Evolutionary conservation across 345 rosid species (phyloP), one percentile per base, ranked within the genome.

Genomic region (Sisymbrium altissimum): DNA sequence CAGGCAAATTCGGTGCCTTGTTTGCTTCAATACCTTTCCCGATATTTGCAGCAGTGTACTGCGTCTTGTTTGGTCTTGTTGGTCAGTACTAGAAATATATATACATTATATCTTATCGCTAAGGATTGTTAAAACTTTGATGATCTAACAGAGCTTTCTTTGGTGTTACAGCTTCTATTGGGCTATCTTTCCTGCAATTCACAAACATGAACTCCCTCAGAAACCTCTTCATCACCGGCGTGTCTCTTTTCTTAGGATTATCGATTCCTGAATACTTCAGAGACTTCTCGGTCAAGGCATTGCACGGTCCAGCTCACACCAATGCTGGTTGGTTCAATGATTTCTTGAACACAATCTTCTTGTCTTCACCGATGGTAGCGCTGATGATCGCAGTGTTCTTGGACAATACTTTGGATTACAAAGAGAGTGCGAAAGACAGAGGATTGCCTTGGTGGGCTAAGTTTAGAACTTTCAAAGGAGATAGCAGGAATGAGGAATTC

Each of bases 201-300:
- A 92, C 97, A 57, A 96, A 96, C 85, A 92, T 96, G 99, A 96
- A 96, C 84, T 92, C 98, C n/a, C 79, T 92, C 82, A 85, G 99
- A 71, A 92, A 90, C 74, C 94, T 96, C 73, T 96, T 96, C 88
- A 89, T 92, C 53, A 55, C 70, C 0, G 98, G 98, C 0, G 94
- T 96, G 6, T 83, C 99, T 3, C 85, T 96, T 78, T 96, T 89
- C 84, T 77, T 96, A 39, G 99, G 99, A 13, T 50, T 92, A 77
- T 96, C 98, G 0, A 68, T 96, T 23, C 99, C 99, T 0, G 90
- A 87, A 29, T 96, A 96, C 81, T 95, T 92, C 68, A 81, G 98
- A 74, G 90, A 85, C 75, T 95, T 90, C 86, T 81, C 86, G 6
- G 57, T 87, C 44, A 86, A 82, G 80, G 97, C 99, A 68, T 81